Evolutionary conservation across 2,329 filamentous ascomycete species (phyloP).

Genomic region (Stemphylium vesicarium): DNA sequence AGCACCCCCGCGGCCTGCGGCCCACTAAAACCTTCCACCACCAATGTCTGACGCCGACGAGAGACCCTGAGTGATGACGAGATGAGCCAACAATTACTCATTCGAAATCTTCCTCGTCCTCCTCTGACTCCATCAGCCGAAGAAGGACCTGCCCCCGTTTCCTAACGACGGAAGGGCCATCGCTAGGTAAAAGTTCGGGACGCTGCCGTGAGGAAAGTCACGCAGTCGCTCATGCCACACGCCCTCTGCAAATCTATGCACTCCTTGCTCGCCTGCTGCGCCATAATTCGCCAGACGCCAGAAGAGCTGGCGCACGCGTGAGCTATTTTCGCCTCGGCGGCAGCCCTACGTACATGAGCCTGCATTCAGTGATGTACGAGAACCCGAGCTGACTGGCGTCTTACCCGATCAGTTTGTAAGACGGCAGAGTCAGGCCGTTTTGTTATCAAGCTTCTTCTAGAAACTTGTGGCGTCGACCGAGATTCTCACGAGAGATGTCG

Average conservation of each 20-base stretch:
- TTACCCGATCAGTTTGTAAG: too few species aligned
- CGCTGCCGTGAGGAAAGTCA: background rate
- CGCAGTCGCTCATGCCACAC: constrained; percentile 1
- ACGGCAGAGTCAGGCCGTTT: background rate
- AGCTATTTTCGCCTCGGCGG: too few species aligned
- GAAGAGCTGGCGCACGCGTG: too few species aligned
- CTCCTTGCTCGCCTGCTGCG: too few species aligned
- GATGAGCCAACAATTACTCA: constrained; percentile 21
- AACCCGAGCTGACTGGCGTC: background rate
- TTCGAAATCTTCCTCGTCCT: background rate
- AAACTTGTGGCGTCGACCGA: background rate
- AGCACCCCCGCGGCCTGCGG: constrained; percentile 4
- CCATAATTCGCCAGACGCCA: too few species aligned
- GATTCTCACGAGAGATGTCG: background rate
- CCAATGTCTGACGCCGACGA: constrained; percentile 8
- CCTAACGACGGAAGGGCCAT: background rate
- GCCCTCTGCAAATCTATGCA: background rate
- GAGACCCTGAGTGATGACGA: constrained; percentile 20
- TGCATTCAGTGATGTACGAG: background rate
- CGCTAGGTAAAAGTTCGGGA: background rate
- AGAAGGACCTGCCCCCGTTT: constrained; percentile 5
- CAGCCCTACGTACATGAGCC: too few species aligned
- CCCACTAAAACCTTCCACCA: constrained; percentile 4
- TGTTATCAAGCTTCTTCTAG: background rate
- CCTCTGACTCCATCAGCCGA: constrained; percentile 2